Base-by-base conservation (phyloP, 2,329 filamentous ascomycete genomes). In the Xylariaceae sp. region DNA sequence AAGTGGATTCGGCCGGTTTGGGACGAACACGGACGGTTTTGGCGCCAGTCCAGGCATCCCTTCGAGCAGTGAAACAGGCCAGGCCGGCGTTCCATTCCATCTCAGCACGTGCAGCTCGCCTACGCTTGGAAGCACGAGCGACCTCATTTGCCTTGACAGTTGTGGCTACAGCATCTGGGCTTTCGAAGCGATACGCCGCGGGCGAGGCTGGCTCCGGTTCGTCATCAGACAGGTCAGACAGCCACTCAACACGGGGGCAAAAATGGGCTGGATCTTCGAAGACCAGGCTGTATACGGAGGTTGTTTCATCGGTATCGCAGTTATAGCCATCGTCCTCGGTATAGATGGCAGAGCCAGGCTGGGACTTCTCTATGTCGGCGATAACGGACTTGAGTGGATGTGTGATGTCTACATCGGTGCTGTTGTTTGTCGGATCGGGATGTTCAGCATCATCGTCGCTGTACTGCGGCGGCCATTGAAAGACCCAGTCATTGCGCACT, bases 1-100 rank as follows among this genome's bases (percentile, higher is more conserved):
- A 66, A n/a, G 61, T 48, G 0, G 65, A 73, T 51, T 62, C 58
- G 13, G 30, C 39, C n/a, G 60, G 53, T 65, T 81, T 82, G 47
- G 77, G 76, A 58, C 80, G 80, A 51, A 85, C 72, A 51, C 80
- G 80, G 41, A 81, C 82, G 9, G 78, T 81, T 63, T 82, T 82
- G 37, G 91, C 92, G 37, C 89, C 88, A 0, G 92, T 93, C 93
- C 93, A 97, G 5, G 85, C 86, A 74, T 96, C 86, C 53, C 92
- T 82, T 60, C 90, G 80, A 35, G 87, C 83, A 60, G 87, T 83
- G 74, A 90, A 97, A 71, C 88, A 88, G n/a, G 86, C 82, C 58
- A 97, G 73, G 0, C 93, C 93, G 44, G 87, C 79, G 68, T 97
- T 97, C 87, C 89, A 95, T 35, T 77, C 73, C 75, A 86, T 82